Evolutionary conservation across 352 stramenopile species (phyloP).

Genomic region (Phytophthora tentaculata): DNA sequence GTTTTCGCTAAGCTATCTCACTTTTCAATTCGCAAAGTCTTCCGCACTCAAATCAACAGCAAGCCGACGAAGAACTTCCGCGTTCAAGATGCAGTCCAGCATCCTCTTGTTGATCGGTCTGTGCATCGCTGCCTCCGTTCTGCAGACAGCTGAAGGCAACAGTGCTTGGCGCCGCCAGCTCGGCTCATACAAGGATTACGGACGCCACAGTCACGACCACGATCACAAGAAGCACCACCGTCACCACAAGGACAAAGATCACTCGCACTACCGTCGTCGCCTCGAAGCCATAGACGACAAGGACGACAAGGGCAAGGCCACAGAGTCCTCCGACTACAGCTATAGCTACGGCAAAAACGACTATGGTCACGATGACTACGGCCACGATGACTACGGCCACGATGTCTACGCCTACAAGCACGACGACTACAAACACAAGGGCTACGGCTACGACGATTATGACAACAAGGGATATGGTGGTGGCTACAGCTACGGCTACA

Average conservation of each 20-base stretch:
- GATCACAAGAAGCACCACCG: neutral
- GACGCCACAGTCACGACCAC: no score
- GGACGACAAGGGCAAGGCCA: neutral
- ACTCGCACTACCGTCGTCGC: neutral
- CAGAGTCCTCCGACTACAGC: neutral
- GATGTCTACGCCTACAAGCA: slow-evolving; percentile 9
- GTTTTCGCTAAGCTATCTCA: no score
- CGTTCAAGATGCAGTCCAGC: no score
- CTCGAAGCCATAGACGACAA: neutral
- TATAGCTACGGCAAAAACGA: neutral
- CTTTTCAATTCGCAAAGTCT: no score
- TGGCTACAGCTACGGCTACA: neutral
- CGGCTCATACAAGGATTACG: no score
- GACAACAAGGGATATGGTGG: slow-evolving; percentile 5
- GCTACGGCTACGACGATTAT: neutral
- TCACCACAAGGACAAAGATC: neutral
- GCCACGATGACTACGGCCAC: no score
- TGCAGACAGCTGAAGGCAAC: no score
- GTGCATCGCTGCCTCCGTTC: no score
- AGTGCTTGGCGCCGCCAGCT: no score
- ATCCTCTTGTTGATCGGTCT: no score
- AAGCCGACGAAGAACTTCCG: no score
- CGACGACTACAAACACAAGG: slow-evolving; percentile 11
- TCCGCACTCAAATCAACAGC: no score
- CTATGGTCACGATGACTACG: slow-evolving; percentile 15